Conservation (phyloP, 305 asterid genomes). For the Solanum chacoense region DNA sequence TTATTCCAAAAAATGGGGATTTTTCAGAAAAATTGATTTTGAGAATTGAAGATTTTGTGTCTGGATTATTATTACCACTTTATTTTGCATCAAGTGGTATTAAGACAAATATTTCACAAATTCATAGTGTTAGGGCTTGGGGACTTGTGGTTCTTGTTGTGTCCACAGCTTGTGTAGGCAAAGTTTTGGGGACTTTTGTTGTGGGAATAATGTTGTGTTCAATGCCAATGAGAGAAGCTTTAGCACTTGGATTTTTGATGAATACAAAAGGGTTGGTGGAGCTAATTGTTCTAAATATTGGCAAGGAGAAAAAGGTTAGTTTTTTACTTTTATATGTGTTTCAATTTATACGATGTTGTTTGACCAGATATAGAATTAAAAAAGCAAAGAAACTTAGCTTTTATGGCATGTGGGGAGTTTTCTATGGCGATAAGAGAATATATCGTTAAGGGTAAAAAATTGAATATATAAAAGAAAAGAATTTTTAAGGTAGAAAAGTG, state of each 20-base stretch:
- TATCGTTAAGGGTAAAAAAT: background rate
- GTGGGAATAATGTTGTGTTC: slow-evolving; percentile 18
- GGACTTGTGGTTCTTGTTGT: slow-evolving; percentile 33
- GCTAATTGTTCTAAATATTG: slow-evolving; percentile 33
- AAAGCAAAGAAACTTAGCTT: background rate
- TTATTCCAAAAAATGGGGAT: slow-evolving; percentile 24
- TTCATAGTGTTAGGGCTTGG: slow-evolving; percentile 23
- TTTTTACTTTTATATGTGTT: background rate
- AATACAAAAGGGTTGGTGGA: slow-evolving; percentile 32
- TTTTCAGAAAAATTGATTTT: slow-evolving; percentile 18
- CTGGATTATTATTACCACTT: slow-evolving; percentile 29
- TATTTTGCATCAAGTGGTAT: slow-evolving; percentile 41
- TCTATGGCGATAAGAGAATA: background rate
- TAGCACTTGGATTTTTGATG: slow-evolving; percentile 29
- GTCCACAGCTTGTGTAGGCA: slow-evolving; percentile 28
- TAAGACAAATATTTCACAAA: slow-evolving; percentile 26
- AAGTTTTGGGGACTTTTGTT: slow-evolving; percentile 25
- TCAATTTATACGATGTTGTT: background rate
- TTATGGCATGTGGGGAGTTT: no score
- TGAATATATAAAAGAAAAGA: background rate
- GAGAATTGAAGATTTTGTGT: slow-evolving; percentile 36
- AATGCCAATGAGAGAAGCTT: slow-evolving; percentile 19
- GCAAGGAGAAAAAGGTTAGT: slow-evolving; percentile 27
- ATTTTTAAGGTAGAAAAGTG: background rate
- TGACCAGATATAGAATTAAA: background rate